These are phyloP conservation scores for Phyllosticta capitalensis DNA, from an alignment of 2,329 filamentous ascomycete species.

Conservation along the genomic window DNA sequence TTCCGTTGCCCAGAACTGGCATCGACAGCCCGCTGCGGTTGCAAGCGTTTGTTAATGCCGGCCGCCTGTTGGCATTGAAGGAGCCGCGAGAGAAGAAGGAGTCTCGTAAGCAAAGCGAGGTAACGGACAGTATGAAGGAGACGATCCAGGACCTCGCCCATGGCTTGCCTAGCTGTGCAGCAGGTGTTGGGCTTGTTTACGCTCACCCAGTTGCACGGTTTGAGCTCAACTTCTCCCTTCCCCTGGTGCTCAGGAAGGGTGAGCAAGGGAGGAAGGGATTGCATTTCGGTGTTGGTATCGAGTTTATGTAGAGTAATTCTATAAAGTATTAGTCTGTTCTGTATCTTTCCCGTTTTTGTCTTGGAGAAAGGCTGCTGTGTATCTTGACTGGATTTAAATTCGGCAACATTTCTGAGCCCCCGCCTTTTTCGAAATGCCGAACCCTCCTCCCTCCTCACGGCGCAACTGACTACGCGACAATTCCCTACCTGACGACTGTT, in stretches of 20 bases:
- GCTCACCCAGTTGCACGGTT: slow-evolving; percentile 89
- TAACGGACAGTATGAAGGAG: slow-evolving; percentile 45
- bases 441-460: too few relatives aligned
- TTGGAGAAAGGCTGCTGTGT: too few relatives aligned
- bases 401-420: too few relatives aligned
- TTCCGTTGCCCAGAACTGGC: slow-evolving; percentile 75
- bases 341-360: too few relatives aligned
- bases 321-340: background rate
- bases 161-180: slow-evolving; percentile 74
- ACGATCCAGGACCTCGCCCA: slow-evolving; percentile 63
- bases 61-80: slow-evolving; percentile 69
- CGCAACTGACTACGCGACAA: too few relatives aligned
- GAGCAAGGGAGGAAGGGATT: slow-evolving; percentile 87
- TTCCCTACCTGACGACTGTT: too few relatives aligned
- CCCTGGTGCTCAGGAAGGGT: slow-evolving; percentile 68
- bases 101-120: slow-evolving; percentile 36
- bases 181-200: slow-evolving; percentile 85
- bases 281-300: slow-evolving; percentile 92
- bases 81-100: slow-evolving; percentile 20
- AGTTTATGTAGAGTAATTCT: slow-evolving; percentile 60
- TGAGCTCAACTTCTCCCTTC: slow-evolving; percentile 90
- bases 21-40: slow-evolving; percentile 76
- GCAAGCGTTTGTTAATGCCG: slow-evolving; percentile 86
- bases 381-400: too few relatives aligned
- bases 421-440: too few relatives aligned